Evolutionary conservation across 2,329 filamentous ascomycete species (phyloP), one percentile per base, ranked within the genome.

Genomic region (Ambrosiella beaveri): DNA sequence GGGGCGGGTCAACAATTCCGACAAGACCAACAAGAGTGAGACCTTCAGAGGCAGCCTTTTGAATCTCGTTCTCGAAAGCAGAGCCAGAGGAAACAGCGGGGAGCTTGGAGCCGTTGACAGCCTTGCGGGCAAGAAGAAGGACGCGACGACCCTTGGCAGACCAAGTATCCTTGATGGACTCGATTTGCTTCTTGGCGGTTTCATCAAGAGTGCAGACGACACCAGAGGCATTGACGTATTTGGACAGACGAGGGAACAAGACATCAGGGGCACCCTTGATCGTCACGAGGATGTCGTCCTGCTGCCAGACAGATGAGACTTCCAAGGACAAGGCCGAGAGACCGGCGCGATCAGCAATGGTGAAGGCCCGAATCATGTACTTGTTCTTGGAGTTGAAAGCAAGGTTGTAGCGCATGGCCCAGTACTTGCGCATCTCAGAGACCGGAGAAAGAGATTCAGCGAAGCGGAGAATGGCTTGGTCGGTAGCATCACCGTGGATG

Each of bases 241-340:
- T 80, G 66, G 90, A 81, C 51, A 88, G 85, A 75, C 93, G 98
- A 61, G 93, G 86, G 65, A 95, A 90, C 62, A 98, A 79, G 64
- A 98, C 84, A 9, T 98, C 93, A 3, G 93, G 93, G n/a, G 94
- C 93, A 65, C 93, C 93, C 74, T 98, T 98, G 64, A 98, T 81
- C 71, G 57, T 77, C 74, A 60, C 79, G 82, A 59, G 78, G 77
- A 63, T 84, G 78, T 63, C 94, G 88, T 61, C 97, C 74, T 39
- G 97, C 93, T 55, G 94, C 98, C 93, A 98, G 97, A 71, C 91
- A 96, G 80, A 97, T 97, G 62, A 93, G 82, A 71, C 97, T 91
- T 65, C 93, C 82, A 1, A 93, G 96, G 73, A 98, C 97, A 69
- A 97, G 91, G 65, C 88, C 97, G 11, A 88, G 95, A 11, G 90